Conservation (phyloP, 371 early-diverging fungal species). For the Actinomortierella wolfii region DNA sequence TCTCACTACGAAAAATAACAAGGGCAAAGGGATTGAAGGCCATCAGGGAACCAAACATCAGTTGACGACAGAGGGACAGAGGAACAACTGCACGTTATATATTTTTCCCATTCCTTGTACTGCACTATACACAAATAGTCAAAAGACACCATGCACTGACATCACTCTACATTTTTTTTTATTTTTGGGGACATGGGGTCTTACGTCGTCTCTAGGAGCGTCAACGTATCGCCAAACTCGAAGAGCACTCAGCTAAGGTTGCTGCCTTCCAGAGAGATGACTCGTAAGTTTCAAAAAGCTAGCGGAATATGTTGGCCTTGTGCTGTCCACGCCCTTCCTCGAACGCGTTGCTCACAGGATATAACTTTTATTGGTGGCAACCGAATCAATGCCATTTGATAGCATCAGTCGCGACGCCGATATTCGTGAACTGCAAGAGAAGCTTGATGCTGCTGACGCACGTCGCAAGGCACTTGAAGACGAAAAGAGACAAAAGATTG, state of each 20-base stretch:
- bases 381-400: neutral
- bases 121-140: too few relatives aligned
- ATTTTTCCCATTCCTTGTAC: too few relatives aligned
- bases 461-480: conserved; percentile 42
- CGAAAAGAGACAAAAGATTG: conserved; percentile 31
- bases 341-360: too few relatives aligned
- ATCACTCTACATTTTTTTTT: neutral
- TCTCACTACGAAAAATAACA: neutral
- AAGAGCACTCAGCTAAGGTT: conserved; percentile 41
- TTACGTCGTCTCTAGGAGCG: conserved; percentile 27
- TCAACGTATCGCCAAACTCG: conserved; percentile 28
- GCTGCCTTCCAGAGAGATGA: conserved; percentile 42
- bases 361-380: neutral
- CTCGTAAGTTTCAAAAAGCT: conserved; percentile 6
- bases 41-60: too few relatives aligned
- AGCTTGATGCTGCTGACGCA: conserved; percentile 30
- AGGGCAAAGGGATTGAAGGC: too few relatives aligned
- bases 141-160: too few relatives aligned
- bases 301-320: neutral
- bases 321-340: neutral
- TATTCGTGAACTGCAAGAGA: conserved; percentile 40
- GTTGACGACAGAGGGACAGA: neutral
- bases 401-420: conserved; percentile 28
- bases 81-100: neutral
- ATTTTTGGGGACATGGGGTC: too few relatives aligned